phyloP scores from a whole-genome alignment of 2,329 filamentous ascomycete genomes.

The Aphanoascus verrucosus region DNA sequence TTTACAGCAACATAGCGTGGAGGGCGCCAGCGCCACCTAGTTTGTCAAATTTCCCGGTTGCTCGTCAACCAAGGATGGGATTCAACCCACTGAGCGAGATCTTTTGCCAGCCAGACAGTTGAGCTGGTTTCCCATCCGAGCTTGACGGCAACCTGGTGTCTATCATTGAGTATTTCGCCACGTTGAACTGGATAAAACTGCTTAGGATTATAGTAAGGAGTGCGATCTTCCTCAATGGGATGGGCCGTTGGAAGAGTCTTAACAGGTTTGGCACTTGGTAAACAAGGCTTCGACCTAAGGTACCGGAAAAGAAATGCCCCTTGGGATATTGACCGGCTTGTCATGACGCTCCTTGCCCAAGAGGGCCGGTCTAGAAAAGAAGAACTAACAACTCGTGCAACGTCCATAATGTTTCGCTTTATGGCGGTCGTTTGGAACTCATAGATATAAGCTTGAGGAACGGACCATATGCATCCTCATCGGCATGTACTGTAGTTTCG shows the following conservation, averaged over 20 bases:
- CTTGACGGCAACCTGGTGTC: slow-evolving; percentile 16
- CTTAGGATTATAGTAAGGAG: slow-evolving; percentile 13
- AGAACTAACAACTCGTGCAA: too few relatives aligned
- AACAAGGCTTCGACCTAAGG: background rate
- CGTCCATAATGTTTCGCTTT: too few relatives aligned
- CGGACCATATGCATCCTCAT: too few relatives aligned
- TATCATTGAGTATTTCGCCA: slow-evolving; percentile 15
- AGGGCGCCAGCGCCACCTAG: slow-evolving; percentile 20
- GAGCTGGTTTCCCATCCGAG: slow-evolving; percentile 21
- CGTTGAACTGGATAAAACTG: slow-evolving; percentile 16
- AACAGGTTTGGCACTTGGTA: background rate
- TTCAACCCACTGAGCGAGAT: slow-evolving; percentile 14
- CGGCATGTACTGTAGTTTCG: too few relatives aligned
- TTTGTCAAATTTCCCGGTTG: background rate
- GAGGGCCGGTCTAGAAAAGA: too few relatives aligned
- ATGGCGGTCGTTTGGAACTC: too few relatives aligned
- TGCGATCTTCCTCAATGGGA: slow-evolving; percentile 12
- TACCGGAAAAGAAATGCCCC: background rate
- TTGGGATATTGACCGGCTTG: background rate
- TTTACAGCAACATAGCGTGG: slow-evolving; percentile 28
- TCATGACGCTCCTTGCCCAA: background rate
- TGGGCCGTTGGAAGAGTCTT: background rate
- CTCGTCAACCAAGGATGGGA: background rate
- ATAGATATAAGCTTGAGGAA: too few relatives aligned
- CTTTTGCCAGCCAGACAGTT: slow-evolving; percentile 22